Evolutionary conservation across 1,284 basidiomycete genomes (phyloP), one percentile per base, ranked within the genome.

Genomic region (Ustilago shanxiensis): DNA sequence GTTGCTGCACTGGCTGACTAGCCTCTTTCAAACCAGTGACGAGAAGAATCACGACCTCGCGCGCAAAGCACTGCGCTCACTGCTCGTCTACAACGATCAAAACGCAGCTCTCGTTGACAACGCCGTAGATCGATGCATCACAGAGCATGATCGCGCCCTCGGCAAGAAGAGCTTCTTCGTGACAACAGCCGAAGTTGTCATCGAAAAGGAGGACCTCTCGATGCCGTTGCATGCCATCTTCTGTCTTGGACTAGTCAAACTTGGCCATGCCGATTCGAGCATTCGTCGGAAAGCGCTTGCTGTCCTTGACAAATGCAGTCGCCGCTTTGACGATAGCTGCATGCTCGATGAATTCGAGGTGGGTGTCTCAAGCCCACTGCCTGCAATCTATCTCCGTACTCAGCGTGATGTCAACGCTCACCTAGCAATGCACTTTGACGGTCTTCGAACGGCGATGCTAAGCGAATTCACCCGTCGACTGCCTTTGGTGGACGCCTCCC

Each of bases 181-280:
- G 77, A 91, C 93, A 26, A 88, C 95, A 1, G 90, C 90, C 1
- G 92, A 94, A 50, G 89, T 92, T n/a, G 88, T 93, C 35, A 90
- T 91, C 81, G 89, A 89, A 3, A 86, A 87, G 9, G 89, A 91
- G 8, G 85, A 75, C 51, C 61, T 91, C 90, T 79, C 88, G 88
- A 92, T 95, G 85, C 89, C 89, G 10, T 93, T 93, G 79, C 88
- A 90, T 31, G 93, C 96, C 82, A 88, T 91, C 11, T 89, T 91
- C n/a, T 95, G 92, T 79, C 88, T 96, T 5, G 93, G 92, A 0
- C 87, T 97, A 11, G 91, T 93, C 22, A 96, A 96, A 85, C 89
- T 98, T 3, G 93, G 93, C 37, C 93, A 96, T 85, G 90, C 91
- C 2, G 89, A 90, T 33, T 81, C 89, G 2, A 88, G 89, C 31